Evolutionary conservation across 768 basidiomycete species (phyloP).

Genomic region (Amanita molliuscula): DNA sequence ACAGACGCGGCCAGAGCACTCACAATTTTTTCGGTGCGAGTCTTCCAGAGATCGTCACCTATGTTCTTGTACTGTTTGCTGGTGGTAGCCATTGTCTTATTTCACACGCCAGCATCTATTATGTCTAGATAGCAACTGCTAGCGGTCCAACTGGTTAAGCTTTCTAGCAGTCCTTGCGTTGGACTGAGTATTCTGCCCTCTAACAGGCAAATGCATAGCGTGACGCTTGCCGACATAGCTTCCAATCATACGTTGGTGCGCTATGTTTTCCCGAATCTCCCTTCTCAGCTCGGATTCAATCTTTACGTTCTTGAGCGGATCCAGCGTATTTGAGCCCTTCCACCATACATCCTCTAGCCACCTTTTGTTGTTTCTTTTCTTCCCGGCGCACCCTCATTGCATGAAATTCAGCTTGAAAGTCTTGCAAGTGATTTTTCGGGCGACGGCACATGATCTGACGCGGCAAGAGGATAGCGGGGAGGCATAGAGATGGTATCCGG

Average conservation of each 20-base stretch:
- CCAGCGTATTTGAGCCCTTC: slow-evolving; percentile 29
- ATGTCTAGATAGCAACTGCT: slow-evolving; percentile 1
- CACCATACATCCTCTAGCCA: slow-evolving; percentile 10
- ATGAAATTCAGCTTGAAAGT: slow-evolving; percentile 30
- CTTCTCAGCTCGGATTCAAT: slow-evolving; percentile 84
- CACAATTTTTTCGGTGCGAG: slow-evolving; percentile 90
- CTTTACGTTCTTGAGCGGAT: slow-evolving; percentile 65
- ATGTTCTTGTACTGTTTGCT: slow-evolving; percentile 81
- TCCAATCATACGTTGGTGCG: slow-evolving; percentile 88
- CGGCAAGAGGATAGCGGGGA: slow-evolving; percentile 57
- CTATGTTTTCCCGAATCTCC: slow-evolving; percentile 83
- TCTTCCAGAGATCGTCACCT: slow-evolving; percentile 95
- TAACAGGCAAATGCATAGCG: slow-evolving; percentile 86
- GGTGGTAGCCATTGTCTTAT: slow-evolving; percentile 46
- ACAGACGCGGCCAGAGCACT: slow-evolving; percentile 17
- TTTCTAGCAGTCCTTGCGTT: slow-evolving; percentile 88
- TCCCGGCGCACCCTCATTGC: slow-evolving; percentile 19
- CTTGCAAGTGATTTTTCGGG: slow-evolving; percentile 29
- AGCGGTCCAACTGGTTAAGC: slow-evolving; percentile 77
- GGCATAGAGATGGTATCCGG: slow-evolving; percentile 67
- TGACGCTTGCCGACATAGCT: slow-evolving; percentile 90
- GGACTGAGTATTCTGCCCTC: slow-evolving; percentile 87
- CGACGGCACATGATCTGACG: slow-evolving; percentile 37
- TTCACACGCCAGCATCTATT: no score
- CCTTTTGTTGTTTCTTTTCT: slow-evolving; percentile 18